Conservation (phyloP, 495 filamentous ascomycete genomes). For the Lasiosphaeria miniovina region DNA sequence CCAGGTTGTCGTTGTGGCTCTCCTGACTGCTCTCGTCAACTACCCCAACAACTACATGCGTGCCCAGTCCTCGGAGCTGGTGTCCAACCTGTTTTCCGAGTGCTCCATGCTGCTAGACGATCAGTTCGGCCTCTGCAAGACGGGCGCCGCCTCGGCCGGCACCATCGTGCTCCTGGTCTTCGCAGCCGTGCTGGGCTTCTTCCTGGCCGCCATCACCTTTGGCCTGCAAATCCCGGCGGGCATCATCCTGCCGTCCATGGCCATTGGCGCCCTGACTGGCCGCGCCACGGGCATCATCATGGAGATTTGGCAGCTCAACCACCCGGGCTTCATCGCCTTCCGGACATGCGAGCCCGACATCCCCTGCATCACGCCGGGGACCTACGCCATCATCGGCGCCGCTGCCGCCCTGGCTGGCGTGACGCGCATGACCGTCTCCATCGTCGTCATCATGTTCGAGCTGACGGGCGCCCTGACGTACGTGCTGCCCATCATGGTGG, state of each 20-base stretch:
- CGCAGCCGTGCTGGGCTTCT: conserved; percentile 76
- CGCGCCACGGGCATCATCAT: conserved; percentile 85
- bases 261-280: conserved; percentile 90
- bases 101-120: conserved; percentile 76
- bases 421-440: conserved; percentile 95
- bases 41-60: conserved; percentile 95
- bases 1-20: conserved; percentile 72
- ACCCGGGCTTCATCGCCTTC: conserved; percentile 76
- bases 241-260: conserved; percentile 96
- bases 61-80: conserved; percentile 85
- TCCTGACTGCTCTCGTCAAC: conserved; percentile 83
- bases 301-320: conserved; percentile 79
- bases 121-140: conserved; percentile 82
- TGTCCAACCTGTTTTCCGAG: conserved; percentile 88
- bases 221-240: conserved; percentile 96
- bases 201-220: conserved; percentile 85
- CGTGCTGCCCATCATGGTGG: conserved; percentile 97
- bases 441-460: conserved; percentile 99
- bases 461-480: conserved; percentile 94
- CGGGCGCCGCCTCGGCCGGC: conserved; percentile 62
- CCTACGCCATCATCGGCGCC: conserved; percentile 94
- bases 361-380: conserved; percentile 88
- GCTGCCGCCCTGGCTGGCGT: conserved; percentile 94
- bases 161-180: conserved; percentile 77
- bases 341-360: conserved; percentile 79